Evolutionary conservation across 1,284 basidiomycete genomes (phyloP).

Genomic region (Cerioporus squamosus): DNA sequence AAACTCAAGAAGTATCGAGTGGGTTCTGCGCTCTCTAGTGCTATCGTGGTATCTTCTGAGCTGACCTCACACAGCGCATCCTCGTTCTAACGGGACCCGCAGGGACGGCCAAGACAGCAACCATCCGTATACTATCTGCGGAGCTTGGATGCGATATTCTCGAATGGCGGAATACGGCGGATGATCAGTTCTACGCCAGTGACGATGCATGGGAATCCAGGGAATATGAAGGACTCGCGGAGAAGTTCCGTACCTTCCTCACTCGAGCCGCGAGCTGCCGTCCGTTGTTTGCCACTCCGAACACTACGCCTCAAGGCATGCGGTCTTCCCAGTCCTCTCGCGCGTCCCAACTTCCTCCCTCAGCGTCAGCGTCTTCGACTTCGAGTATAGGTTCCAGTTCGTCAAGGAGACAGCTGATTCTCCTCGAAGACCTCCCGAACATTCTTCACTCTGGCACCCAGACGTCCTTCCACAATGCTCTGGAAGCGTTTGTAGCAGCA

Average conservation of each 20-base stretch:
- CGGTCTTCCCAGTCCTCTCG: slow-evolving; percentile 11
- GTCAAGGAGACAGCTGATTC: slow-evolving; percentile 60
- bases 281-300: slow-evolving; percentile 47
- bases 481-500: slow-evolving; percentile 59
- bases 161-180: slow-evolving; percentile 81
- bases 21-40: slow-evolving; percentile 32
- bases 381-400: slow-evolving; percentile 7
- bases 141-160: slow-evolving; percentile 83
- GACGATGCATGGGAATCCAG: slow-evolving; percentile 24
- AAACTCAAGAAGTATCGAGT: slow-evolving; percentile 81
- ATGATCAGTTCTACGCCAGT: slow-evolving; percentile 39
- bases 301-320: slow-evolving; percentile 13
- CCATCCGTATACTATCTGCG: slow-evolving; percentile 73
- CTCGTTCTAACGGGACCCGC: slow-evolving; percentile 89
- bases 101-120: slow-evolving; percentile 91
- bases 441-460: slow-evolving; percentile 79
- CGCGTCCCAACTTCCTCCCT: slow-evolving; percentile 17
- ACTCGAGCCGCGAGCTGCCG: slow-evolving; percentile 72
- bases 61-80: slow-evolving; percentile 60
- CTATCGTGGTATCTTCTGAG: not conserved
- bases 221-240: slow-evolving; percentile 61
- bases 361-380: slow-evolving; percentile 1
- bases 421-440: slow-evolving; percentile 94
- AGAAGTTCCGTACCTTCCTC: slow-evolving; percentile 83
- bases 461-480: slow-evolving; percentile 73